These are phyloP conservation scores for Lyophyllum semitale DNA, from an alignment of 768 basidiomycete genomes.

Conservation along the genomic window DNA sequence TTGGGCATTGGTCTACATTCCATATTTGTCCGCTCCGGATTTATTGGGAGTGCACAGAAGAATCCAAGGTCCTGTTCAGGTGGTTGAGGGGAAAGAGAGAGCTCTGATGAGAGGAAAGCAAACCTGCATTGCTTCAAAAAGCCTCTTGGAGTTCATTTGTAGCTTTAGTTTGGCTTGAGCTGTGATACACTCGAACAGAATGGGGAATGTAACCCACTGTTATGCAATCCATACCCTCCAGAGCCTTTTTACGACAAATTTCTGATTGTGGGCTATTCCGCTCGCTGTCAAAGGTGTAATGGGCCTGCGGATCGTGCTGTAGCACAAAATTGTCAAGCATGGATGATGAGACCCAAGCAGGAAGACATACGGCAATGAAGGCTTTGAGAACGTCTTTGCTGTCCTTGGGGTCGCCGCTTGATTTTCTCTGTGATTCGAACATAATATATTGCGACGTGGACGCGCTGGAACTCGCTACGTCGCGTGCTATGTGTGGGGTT, in stretches of 20 bases:
- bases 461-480: not conserved
- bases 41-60: conserved; percentile 68
- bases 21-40: conserved; percentile 66
- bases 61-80: conserved; percentile 57
- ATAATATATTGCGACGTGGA: not conserved
- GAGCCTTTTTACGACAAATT: conserved; percentile 52
- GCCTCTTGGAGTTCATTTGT: conserved; percentile 59
- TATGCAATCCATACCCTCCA: conserved; percentile 53
- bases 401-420: not conserved
- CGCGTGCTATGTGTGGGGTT: not conserved
- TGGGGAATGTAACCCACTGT: conserved; percentile 37
- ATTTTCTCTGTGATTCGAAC: not conserved
- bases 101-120: conserved; percentile 3
- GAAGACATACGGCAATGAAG: conserved; percentile 15
- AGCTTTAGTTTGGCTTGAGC: conserved; percentile 36
- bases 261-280: conserved; percentile 57
- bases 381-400: conserved; percentile 8
- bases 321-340: not conserved
- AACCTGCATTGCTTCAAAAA: conserved; percentile 78
- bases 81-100: not conserved
- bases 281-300: conserved; percentile 66
- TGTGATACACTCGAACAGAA: not conserved
- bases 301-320: conserved; percentile 49
- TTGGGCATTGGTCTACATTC: conserved; percentile 68
- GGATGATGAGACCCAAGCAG: not conserved